Percentiles rank a stretch among this genome's conserved stretches.
Evolutionary conservation across 1,139 yeast genomes (phyloP).

Genomic region (Suhomyces choctaworum): DNA sequence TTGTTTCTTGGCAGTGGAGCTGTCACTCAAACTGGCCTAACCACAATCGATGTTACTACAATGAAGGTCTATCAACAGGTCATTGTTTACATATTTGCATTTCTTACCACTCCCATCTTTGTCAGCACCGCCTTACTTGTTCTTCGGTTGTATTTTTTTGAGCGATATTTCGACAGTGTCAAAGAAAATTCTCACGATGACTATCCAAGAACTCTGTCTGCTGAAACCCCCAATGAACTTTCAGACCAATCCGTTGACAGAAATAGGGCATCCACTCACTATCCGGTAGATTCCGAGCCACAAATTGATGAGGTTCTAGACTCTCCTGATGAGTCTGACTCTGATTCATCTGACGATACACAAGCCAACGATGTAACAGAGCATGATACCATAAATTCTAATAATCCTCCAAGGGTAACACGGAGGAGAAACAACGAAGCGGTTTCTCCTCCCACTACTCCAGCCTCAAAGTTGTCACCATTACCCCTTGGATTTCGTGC

Average conservation of each 20-base stretch:
- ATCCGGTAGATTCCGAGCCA: neutral
- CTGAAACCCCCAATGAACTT: conserved; percentile 34
- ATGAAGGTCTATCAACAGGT: conserved; percentile 77
- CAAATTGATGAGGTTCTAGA: no score
- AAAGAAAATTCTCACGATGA: conserved; percentile 59
- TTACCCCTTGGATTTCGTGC: conserved; percentile 47
- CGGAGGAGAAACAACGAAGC: neutral
- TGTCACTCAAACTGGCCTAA: conserved; percentile 88
- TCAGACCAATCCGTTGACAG: neutral
- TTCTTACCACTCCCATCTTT: conserved; percentile 81
- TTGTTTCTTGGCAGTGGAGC: conserved; percentile 76
- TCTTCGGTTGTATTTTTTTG: conserved; percentile 84
- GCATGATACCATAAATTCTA: neutral
- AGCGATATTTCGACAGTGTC: conserved; percentile 80
- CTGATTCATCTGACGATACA: no score
- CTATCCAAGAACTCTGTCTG: conserved; percentile 1
- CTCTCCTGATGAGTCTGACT: no score
- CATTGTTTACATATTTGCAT: conserved; percentile 57
- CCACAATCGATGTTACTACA: conserved; percentile 66
- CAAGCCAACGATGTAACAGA: no score
- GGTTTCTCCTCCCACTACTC: neutral
- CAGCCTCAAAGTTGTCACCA: neutral
- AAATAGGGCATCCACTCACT: neutral
- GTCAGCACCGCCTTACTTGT: conserved; percentile 80
- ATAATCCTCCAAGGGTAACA: neutral